phyloP scores from a whole-genome alignment of 2,329 filamentous ascomycete species.

The Epichloe elymi region DNA sequence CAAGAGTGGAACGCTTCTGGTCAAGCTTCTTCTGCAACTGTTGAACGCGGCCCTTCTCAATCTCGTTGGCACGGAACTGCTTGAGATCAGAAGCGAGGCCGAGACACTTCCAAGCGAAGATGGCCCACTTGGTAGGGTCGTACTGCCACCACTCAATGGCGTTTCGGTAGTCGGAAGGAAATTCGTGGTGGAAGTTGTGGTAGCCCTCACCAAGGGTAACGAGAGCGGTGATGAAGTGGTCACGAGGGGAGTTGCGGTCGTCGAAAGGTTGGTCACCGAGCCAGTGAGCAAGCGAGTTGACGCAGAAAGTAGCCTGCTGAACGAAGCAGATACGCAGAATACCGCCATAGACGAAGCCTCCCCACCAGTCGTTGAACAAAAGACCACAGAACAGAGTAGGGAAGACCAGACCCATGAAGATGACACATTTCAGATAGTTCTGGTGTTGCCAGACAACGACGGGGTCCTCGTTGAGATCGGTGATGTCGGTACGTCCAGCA shows the following conservation, averaged over 20 bases:
- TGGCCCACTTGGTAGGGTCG: slow-evolving; percentile 83
- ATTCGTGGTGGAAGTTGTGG: slow-evolving; percentile 94
- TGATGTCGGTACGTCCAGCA: slow-evolving; percentile 77
- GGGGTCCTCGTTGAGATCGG: slow-evolving; percentile 74
- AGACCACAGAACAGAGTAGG: slow-evolving; percentile 65
- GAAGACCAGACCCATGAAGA: slow-evolving; percentile 65
- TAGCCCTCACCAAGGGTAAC: slow-evolving; percentile 81
- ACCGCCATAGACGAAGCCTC: slow-evolving; percentile 74
- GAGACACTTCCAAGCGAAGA: slow-evolving; percentile 72
- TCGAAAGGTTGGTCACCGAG: slow-evolving; percentile 87
- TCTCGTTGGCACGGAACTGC: slow-evolving; percentile 84
- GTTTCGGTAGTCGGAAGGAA: slow-evolving; percentile 86
- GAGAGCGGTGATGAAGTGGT: slow-evolving; percentile 75
- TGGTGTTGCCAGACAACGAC: slow-evolving; percentile 81
- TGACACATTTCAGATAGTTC: slow-evolving; percentile 69
- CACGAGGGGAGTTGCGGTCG: slow-evolving; percentile 81
- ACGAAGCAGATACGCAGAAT: slow-evolving; percentile 82
- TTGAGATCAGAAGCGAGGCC: slow-evolving; percentile 79
- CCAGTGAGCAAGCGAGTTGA: slow-evolving; percentile 86
- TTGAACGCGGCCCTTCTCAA: slow-evolving; percentile 82
- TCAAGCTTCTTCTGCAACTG: slow-evolving; percentile 89
- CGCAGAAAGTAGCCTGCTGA: slow-evolving; percentile 85
- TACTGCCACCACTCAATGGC: slow-evolving; percentile 86
- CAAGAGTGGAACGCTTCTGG: slow-evolving; percentile 66
- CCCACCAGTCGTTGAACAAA: slow-evolving; percentile 67